phyloP scores from a whole-genome alignment of 345 rosid species.

The Boechera divaricarpa region DNA sequence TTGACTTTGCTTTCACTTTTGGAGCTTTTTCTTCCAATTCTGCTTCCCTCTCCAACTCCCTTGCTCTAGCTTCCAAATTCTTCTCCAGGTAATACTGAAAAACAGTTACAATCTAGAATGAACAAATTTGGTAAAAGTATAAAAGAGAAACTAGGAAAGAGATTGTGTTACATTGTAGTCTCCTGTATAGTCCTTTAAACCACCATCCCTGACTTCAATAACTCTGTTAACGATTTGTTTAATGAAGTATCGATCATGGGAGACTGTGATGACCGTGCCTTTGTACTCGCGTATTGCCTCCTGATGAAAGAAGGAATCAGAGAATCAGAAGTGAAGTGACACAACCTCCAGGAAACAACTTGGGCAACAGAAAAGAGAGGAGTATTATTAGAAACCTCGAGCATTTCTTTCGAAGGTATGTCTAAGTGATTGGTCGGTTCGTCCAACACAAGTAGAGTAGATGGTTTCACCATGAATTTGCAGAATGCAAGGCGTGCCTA shows the following conservation, averaged over 20 bases:
- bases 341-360: not conserved
- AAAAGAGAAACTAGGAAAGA: not conserved
- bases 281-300: conserved; percentile 86
- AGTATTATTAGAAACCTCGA: conserved; percentile 61
- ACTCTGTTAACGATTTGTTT: conserved; percentile 96
- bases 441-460: conserved; percentile 75
- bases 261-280: conserved; percentile 85
- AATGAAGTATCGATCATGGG: conserved; percentile 91
- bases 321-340: conserved; percentile 5
- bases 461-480: conserved; percentile 90
- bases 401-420: conserved; percentile 95
- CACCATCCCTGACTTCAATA: conserved; percentile 69
- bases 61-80: conserved; percentile 82
- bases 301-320: conserved; percentile 46
- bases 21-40: conserved; percentile 88
- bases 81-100: conserved; percentile 88
- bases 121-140: not conserved
- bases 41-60: conserved; percentile 74
- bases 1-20: conserved; percentile 87
- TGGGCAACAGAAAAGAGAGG: not conserved
- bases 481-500: conserved; percentile 95
- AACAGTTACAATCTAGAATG: not conserved
- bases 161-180: conserved; percentile 69
- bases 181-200: conserved; percentile 77
- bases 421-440: conserved; percentile 95